Conservation (phyloP, 2,329 filamentous ascomycete species). For the Phyllosticta citriasiana region DNA sequence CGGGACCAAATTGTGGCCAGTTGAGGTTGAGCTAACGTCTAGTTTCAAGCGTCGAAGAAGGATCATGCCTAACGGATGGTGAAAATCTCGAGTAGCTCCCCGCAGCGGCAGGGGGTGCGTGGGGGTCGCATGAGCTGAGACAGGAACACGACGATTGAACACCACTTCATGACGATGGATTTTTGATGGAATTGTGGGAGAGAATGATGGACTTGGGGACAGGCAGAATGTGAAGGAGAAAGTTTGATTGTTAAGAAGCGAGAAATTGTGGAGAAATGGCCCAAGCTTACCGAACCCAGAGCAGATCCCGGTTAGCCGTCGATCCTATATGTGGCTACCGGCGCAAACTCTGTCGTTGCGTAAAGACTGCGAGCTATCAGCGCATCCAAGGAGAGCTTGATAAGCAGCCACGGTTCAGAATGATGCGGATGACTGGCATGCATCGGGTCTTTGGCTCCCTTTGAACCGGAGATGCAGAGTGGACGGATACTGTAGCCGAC, state of each 20-base stretch:
- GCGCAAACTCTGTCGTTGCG: neutral
- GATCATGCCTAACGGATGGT: too few species aligned
- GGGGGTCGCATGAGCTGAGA: too few species aligned
- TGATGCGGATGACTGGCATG: too few species aligned
- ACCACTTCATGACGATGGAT: neutral
- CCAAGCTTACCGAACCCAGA: neutral
- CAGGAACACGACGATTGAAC: too few species aligned
- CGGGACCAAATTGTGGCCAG: too few species aligned
- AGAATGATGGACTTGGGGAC: neutral
- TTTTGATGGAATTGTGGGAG: neutral
- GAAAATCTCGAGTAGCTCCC: too few species aligned
- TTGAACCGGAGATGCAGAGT: too few species aligned
- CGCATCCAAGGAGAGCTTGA: neutral
- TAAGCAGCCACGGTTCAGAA: neutral
- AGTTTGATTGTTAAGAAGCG: neutral
- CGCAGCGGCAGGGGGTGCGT: too few species aligned
- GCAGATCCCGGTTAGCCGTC: neutral
- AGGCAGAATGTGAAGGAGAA: neutral
- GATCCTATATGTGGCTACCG: neutral
- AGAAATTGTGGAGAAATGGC: neutral
- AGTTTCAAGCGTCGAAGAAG: too few species aligned
- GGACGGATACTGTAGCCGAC: neutral
- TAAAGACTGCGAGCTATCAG: neutral
- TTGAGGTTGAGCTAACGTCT: too few species aligned
- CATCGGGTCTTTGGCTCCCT: too few species aligned